Conservation (phyloP, 192 early-diverging fungal species). For the Coemansia guatemalensis region DNA sequence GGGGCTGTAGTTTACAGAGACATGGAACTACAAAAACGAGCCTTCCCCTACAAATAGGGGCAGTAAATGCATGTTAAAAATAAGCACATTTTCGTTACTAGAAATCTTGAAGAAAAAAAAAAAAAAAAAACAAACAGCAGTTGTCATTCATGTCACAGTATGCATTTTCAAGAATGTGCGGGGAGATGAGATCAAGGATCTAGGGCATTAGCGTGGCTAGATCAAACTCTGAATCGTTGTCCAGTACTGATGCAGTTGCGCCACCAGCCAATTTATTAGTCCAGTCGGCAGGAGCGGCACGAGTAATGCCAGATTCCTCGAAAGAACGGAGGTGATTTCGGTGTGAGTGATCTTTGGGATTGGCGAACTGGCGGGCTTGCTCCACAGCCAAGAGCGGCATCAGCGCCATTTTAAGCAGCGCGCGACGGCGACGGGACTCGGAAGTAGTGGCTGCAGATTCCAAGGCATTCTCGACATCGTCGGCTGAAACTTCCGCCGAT, state of each 20-base stretch:
- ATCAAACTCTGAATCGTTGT: slow-evolving; percentile 34
- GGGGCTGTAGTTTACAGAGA: too few relatives aligned
- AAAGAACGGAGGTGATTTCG: not conserved
- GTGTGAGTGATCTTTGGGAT: not conserved
- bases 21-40: too few relatives aligned
- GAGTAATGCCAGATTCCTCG: not conserved
- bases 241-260: slow-evolving; percentile 13
- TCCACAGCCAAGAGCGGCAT: slow-evolving; percentile 41
- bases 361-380: slow-evolving; percentile 30
- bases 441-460: slow-evolving; percentile 1
- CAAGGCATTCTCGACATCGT: slow-evolving; percentile 12
- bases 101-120: too few relatives aligned
- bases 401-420: slow-evolving; percentile 30
- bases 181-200: not conserved
- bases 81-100: too few relatives aligned
- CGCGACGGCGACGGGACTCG: slow-evolving; percentile 20
- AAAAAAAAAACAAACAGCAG: too few relatives aligned
- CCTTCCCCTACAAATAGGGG: too few relatives aligned
- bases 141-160: too few relatives aligned
- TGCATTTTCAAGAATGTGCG: not conserved
- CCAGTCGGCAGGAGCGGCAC: slow-evolving; percentile 13
- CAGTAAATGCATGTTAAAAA: too few relatives aligned
- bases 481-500: not conserved
- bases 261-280: slow-evolving; percentile 19
- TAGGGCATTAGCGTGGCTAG: slow-evolving; percentile 24